Evolutionary conservation across 441 rosid species (phyloP).

Genomic region (Corymbia calophylla): DNA sequence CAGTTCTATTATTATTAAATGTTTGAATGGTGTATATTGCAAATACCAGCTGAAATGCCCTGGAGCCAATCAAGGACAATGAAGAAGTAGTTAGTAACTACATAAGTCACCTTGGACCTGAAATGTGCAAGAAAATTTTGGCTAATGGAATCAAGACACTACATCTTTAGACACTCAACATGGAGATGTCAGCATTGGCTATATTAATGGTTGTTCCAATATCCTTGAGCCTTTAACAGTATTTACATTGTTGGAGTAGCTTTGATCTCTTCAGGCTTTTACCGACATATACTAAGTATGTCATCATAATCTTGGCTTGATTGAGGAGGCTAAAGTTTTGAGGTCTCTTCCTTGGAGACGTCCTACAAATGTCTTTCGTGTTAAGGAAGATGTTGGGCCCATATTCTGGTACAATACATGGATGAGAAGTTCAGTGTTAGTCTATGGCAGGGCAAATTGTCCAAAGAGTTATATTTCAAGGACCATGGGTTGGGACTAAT

Average conservation of each 20-base stretch:
- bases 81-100: conserved; percentile 90
- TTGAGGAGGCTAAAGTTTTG: conserved; percentile 77
- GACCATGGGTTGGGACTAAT: conserved; percentile 90
- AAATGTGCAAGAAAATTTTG: conserved; percentile 85
- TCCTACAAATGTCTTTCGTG: conserved; percentile 84
- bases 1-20: not conserved
- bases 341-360: conserved; percentile 94
- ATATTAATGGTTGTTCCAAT: conserved; percentile 53
- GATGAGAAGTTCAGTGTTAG: not conserved
- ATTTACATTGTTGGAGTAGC: conserved; percentile 19
- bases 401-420: conserved; percentile 67
- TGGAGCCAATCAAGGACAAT: conserved; percentile 90
- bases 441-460: conserved; percentile 78
- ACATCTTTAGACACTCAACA: conserved; percentile 90
- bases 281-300: not conserved
- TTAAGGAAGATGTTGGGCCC: conserved; percentile 89
- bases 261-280: not conserved
- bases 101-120: conserved; percentile 91
- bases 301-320: conserved; percentile 81
- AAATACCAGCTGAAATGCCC: conserved; percentile 88
- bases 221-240: not conserved
- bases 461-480: conserved; percentile 95
- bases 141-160: conserved; percentile 79
- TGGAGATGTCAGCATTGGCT: conserved; percentile 92
- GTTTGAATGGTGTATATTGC: not conserved